A percentile compares a stretch with the other conserved stretches of the same genome.
phyloP scores from a whole-genome alignment of 495 filamentous ascomycete species.

The Talaromyces proteolyticus region DNA sequence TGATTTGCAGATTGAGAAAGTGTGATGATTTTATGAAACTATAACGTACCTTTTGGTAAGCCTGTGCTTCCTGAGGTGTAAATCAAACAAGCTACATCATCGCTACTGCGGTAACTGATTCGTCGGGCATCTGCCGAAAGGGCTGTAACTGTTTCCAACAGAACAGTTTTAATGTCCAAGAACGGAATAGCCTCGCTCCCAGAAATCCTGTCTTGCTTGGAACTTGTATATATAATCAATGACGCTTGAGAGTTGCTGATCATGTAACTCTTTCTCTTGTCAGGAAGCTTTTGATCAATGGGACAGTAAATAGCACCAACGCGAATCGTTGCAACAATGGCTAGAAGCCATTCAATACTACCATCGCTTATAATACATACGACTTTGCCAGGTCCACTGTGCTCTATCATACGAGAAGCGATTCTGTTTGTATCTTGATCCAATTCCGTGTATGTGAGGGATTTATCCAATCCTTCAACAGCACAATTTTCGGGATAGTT shows the following conservation, averaged over 20 bases:
- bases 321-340: constrained; percentile 17
- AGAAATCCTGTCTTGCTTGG: neutral
- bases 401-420: too few relatives aligned
- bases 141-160: too few relatives aligned
- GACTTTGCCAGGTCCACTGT: constrained; percentile 7
- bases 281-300: constrained; percentile 17
- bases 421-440: too few relatives aligned
- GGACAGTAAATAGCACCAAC: constrained; percentile 18
- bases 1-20: too few relatives aligned
- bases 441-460: constrained; percentile 17
- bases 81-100: constrained; percentile 11
- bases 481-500: too few relatives aligned
- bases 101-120: constrained; percentile 1
- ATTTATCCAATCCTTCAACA: too few relatives aligned
- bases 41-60: constrained; percentile 15
- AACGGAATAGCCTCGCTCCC: too few relatives aligned
- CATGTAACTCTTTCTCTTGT: constrained; percentile 5
- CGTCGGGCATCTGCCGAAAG: too few relatives aligned
- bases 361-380: constrained; percentile 20
- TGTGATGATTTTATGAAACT: too few relatives aligned
- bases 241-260: constrained; percentile 6
- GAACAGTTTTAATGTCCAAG: too few relatives aligned
- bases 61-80: constrained; percentile 21
- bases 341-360: constrained; percentile 18
- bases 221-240: constrained; percentile 4